phyloP scores from a whole-genome alignment of 345 rosid genomes.

The Lumnitzera racemosa region DNA sequence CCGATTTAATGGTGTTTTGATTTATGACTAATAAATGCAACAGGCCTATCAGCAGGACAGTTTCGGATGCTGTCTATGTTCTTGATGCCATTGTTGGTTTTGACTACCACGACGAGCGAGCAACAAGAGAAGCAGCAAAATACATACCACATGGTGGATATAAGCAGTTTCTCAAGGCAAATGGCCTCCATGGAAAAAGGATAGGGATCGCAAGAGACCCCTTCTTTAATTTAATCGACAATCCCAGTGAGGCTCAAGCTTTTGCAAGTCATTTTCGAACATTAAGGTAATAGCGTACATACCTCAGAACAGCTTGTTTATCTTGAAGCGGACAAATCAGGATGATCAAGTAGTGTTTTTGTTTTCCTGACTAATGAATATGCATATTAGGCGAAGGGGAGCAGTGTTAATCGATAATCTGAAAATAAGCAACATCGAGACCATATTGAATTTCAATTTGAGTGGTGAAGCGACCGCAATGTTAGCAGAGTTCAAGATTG shows the following conservation, averaged over 20 bases:
- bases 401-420: conserved; percentile 43
- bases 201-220: conserved; percentile 47
- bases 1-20: too few species aligned
- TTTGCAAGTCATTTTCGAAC: conserved; percentile 39
- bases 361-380: too few species aligned
- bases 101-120: conserved; percentile 32
- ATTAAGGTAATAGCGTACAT: conserved; percentile 26
- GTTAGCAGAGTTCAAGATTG: conserved; percentile 19
- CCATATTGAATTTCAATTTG: conserved; percentile 5
- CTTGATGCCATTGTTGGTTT: conserved; percentile 55
- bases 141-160: conserved; percentile 47
- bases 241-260: conserved; percentile 6
- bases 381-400: conserved; percentile 34
- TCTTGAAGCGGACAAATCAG: not conserved
- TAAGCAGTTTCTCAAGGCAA: conserved; percentile 33
- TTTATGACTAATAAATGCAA: not conserved
- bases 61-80: conserved; percentile 48
- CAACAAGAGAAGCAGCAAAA: conserved; percentile 28
- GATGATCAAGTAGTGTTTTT: not conserved
- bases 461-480: conserved; percentile 17
- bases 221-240: conserved; percentile 17
- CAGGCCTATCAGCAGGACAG: conserved; percentile 59
- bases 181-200: conserved; percentile 50
- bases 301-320: too few species aligned
- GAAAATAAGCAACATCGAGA: conserved; percentile 32